Evolutionary conservation across 106 monocot genomes (phyloP).

Genomic region (Dendrobium officinale): DNA sequence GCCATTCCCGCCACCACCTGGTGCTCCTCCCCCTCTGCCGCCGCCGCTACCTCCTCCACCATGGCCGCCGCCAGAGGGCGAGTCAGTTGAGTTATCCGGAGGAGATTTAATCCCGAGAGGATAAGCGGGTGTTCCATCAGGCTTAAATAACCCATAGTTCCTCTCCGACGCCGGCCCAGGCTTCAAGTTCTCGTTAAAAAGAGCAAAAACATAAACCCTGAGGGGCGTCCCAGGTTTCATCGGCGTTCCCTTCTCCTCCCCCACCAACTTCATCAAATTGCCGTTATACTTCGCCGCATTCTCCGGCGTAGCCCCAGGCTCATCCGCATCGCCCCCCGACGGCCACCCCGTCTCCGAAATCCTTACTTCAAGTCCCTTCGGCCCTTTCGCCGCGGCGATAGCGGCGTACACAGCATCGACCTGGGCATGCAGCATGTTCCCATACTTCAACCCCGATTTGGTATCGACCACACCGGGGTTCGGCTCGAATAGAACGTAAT

Average conservation of each 20-base stretch:
- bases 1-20: background rate
- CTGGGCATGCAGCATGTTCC: constrained; percentile 26
- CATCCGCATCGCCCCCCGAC: constrained; percentile 15
- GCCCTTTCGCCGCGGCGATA: constrained; percentile 2
- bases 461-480: constrained; percentile 12
- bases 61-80: background rate
- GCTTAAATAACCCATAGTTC: constrained; percentile 25
- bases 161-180: constrained; percentile 19
- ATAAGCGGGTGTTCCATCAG: constrained; percentile 23
- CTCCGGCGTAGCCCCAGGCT: constrained; percentile 20
- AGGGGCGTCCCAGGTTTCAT: constrained; percentile 7
- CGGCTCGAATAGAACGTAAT: constrained; percentile 22
- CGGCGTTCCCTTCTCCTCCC: constrained; percentile 19
- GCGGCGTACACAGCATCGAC: constrained; percentile 23
- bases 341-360: constrained; percentile 29
- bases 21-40: background rate
- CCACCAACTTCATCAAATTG: constrained; percentile 19
- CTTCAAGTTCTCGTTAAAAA: constrained; percentile 26
- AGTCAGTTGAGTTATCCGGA: constrained; percentile 5
- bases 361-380: constrained; percentile 11
- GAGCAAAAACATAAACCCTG: constrained; percentile 20
- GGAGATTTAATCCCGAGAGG: constrained; percentile 6
- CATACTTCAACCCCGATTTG: constrained; percentile 13
- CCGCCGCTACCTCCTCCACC: background rate
- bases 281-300: constrained; percentile 31